A percentile compares a stretch with the other conserved stretches of the same genome.
Evolutionary conservation across 306 rosid species (phyloP).

Genomic region (Echinosophora koreensis): DNA sequence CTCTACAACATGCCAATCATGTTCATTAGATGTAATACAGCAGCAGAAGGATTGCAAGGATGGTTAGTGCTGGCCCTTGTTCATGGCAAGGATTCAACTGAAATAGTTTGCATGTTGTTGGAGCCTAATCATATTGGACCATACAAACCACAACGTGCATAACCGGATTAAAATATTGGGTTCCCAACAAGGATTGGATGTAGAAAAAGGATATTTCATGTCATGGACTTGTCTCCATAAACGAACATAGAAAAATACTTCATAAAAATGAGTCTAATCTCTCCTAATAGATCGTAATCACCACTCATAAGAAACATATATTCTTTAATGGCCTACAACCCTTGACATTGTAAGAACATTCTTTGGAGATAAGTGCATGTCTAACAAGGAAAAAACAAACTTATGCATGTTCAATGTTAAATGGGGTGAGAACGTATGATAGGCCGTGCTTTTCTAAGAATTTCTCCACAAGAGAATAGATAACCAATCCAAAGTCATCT

Average conservation of each 20-base stretch:
- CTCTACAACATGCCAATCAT: conserved; percentile 61
- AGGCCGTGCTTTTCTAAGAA: not conserved
- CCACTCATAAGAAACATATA: not conserved
- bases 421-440: not conserved
- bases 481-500: conserved; percentile 16
- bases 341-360: not conserved
- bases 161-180: conserved; percentile 61
- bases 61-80: conserved; percentile 64
- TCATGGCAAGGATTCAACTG: conserved; percentile 61
- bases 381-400: not conserved
- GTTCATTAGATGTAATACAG: conserved; percentile 50
- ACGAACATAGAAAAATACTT: conserved; percentile 48
- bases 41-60: conserved; percentile 58
- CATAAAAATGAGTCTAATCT: conserved; percentile 48
- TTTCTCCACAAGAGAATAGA: conserved; percentile 30
- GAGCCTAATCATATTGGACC: conserved; percentile 70
- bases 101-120: conserved; percentile 65
- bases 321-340: not conserved
- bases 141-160: conserved; percentile 54
- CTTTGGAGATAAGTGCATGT: not conserved
- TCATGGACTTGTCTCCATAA: conserved; percentile 63
- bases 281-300: conserved; percentile 38
- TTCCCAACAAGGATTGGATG: conserved; percentile 58
- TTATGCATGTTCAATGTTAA: not conserved
- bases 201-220: conserved; percentile 64